Evolutionary conservation across 2,329 filamentous ascomycete genomes (phyloP).

Genomic region (Arthrobotrys entomopaga): DNA sequence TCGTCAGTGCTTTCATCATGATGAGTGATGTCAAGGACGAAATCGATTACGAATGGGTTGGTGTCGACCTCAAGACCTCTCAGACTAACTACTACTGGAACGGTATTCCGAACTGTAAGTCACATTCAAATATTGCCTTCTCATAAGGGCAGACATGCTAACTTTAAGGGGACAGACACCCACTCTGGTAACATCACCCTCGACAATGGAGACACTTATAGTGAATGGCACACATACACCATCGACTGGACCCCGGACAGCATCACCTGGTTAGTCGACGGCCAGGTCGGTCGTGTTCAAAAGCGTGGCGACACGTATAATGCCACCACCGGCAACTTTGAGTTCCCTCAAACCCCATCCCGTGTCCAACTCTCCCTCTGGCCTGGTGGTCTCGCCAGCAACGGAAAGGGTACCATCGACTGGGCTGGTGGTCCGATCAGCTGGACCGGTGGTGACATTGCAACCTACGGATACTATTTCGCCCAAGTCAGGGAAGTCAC

Average conservation of each 20-base stretch:
- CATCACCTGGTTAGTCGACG: constrained; percentile 89
- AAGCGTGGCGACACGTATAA: constrained; percentile 87
- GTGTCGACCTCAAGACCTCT: constrained; percentile 77
- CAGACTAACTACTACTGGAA: constrained; percentile 99
- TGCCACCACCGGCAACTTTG: constrained; percentile 79
- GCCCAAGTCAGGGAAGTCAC: constrained; percentile 79
- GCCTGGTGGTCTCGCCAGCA: constrained; percentile 84
- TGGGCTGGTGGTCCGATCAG: constrained; percentile 93
- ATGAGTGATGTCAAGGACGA: constrained; percentile 97
- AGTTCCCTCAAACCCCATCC: constrained; percentile 89
- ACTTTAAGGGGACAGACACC: constrained; percentile 68
- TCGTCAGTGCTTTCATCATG: constrained; percentile 97
- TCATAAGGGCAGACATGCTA: not conserved
- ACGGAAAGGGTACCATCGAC: constrained; percentile 82
- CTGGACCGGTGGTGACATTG: constrained; percentile 84
- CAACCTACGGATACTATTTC: constrained; percentile 87
- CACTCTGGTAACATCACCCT: constrained; percentile 77
- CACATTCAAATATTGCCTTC: not conserved
- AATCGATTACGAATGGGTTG: constrained; percentile 96
- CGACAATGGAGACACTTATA: constrained; percentile 72
- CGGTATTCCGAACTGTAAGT: constrained; percentile 87
- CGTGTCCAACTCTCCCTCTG: constrained; percentile 94
- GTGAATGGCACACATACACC: constrained; percentile 87
- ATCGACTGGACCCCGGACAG: constrained; percentile 90
- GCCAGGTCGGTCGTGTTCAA: constrained; percentile 77